Evolutionary conservation across 2,329 filamentous ascomycete species (phyloP), one percentile per base, ranked within the genome.

Genomic region (Aspergillus eucalypticola): DNA sequence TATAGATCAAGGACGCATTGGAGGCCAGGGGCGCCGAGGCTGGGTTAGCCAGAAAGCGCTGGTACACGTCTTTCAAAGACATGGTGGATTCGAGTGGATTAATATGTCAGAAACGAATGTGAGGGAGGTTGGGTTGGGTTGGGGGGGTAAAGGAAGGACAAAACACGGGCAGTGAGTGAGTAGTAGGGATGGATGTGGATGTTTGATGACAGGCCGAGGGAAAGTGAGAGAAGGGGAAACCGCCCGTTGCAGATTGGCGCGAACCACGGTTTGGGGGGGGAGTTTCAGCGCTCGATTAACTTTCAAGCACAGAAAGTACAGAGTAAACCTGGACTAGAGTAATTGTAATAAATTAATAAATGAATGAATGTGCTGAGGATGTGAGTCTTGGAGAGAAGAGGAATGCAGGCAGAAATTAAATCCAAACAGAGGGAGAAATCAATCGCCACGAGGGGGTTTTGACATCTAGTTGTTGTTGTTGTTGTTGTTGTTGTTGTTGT

Each of bases 1-100:
- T 89, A 81, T 98, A 99, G 82, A 94, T 88, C 67, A 93, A 80
- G 48, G 89, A 85, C 60, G 89, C 88, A 75, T 88, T 83, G 56
- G 84, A 78, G 38, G 87, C 83, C 70, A 94, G 81, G 59, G 85
- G 79, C 58, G 86, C 84, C 58, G 86, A 79, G 76, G 80, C 87
- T 64, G 89, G 89, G 64, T 86, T 81, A 71, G 84, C 82, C 58
- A 93, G 82, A 75, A 92, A 93, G 79, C 86, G 85, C 81, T 87
- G 84, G 81, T 94, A 94, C 62, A 83, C 74, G 55, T 74, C 71
- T 68, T 73, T 75, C 67, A 79, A 74, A 64, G 76, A 75, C 79
- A 80, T 80, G 61, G 54, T 67, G 55, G 19, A 49, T 38, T 32
- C 17, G 50, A 21, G 15, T 42, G 27, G 29, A 50, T 54, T 54